phyloP scores from a whole-genome alignment of 2,329 filamentous ascomycete species.

The Diaporthe vaccinii region DNA sequence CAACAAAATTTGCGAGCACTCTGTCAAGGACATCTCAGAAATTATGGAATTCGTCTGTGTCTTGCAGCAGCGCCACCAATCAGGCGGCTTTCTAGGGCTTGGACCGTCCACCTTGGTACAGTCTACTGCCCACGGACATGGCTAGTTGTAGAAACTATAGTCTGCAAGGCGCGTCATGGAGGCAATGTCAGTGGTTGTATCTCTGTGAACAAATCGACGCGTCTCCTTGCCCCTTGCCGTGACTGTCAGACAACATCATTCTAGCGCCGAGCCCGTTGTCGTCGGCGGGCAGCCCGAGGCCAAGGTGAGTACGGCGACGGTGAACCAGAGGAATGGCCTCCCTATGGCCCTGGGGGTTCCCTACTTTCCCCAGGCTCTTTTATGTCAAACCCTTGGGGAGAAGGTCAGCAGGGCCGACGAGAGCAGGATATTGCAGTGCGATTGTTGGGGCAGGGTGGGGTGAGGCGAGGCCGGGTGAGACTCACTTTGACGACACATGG shows the following conservation, averaged over 20 bases:
- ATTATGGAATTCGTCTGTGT: not conserved
- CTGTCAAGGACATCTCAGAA: not conserved
- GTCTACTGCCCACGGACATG: not conserved
- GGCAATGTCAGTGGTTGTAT: not conserved
- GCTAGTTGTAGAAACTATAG: not conserved
- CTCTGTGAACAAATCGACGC: not conserved
- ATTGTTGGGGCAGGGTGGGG: not conserved
- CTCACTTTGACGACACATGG: slow-evolving; percentile 96
- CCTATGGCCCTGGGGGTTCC: slow-evolving; percentile 36
- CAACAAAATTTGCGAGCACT: not conserved
- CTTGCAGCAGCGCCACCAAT: not conserved
- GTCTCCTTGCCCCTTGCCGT: not conserved
- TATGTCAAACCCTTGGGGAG: slow-evolving; percentile 51
- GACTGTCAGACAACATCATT: not conserved
- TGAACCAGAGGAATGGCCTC: not conserved
- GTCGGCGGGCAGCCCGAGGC: not conserved
- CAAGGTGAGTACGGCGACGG: slow-evolving; percentile 3
- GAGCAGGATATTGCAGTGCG: not conserved
- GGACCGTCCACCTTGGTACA: not conserved
- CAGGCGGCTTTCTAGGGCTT: too few relatives aligned
- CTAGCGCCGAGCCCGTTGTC: not conserved
- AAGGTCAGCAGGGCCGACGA: not conserved
- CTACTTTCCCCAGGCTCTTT: slow-evolving; percentile 45
- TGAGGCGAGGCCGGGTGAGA: slow-evolving; percentile 44
- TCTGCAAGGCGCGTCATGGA: not conserved